phyloP scores from a whole-genome alignment of 352 stramenopile genomes.

The Globisporangium spinosum region DNA sequence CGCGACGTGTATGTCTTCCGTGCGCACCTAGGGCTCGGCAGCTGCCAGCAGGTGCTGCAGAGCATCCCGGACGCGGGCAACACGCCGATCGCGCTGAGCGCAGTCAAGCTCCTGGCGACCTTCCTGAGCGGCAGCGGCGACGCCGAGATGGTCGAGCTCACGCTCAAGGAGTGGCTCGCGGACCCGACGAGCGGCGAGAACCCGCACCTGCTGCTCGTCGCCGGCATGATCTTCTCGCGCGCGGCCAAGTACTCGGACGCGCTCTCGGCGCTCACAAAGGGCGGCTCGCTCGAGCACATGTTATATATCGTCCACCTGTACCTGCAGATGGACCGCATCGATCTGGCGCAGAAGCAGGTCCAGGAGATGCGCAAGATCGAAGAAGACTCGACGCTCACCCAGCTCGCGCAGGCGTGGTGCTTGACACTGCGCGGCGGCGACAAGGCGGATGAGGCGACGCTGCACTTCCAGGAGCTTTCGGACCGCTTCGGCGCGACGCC shows the following conservation, averaged over 20 bases:
- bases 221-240: slow-evolving; percentile 91
- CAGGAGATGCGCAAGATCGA: slow-evolving; percentile 90
- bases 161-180: slow-evolving; percentile 89
- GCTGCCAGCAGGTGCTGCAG: slow-evolving; percentile 87
- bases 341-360: slow-evolving; percentile 90
- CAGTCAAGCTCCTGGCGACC: slow-evolving; percentile 84
- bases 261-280: slow-evolving; percentile 88
- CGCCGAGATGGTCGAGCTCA: slow-evolving; percentile 86
- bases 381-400: slow-evolving; percentile 95
- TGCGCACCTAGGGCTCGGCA: slow-evolving; percentile 87
- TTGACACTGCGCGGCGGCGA: slow-evolving; percentile 78
- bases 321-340: slow-evolving; percentile 92
- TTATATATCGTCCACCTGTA: slow-evolving; percentile 83
- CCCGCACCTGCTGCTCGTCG: slow-evolving; percentile 90
- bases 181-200: slow-evolving; percentile 81
- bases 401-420: slow-evolving; percentile 91
- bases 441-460: slow-evolving; percentile 86
- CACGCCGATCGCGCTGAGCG: slow-evolving; percentile 70
- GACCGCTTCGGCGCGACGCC: slow-evolving; percentile 93
- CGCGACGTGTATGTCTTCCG: slow-evolving; percentile 94
- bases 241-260: slow-evolving; percentile 93
- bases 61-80: slow-evolving; percentile 75
- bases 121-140: slow-evolving; percentile 76
- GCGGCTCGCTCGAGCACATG: slow-evolving; percentile 92
- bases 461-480: slow-evolving; percentile 91